phyloP scores from a whole-genome alignment of 106 monocot genomes.

The Apostasia shenzhenica region DNA sequence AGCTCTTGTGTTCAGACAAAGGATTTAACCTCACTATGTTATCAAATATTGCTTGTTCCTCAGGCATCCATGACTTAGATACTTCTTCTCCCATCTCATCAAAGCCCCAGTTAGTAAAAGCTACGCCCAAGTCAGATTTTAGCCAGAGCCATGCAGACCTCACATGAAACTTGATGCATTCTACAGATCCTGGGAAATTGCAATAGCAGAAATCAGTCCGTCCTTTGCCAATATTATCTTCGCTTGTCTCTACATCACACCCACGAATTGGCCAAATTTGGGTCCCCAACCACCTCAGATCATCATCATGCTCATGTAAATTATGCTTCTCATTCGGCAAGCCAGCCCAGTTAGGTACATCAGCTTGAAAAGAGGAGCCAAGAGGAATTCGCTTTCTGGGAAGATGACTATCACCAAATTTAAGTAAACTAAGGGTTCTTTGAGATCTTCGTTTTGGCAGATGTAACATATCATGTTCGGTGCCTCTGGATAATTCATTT shows the following conservation, averaged over 20 bases:
- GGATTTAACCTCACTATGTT: constrained; percentile 24
- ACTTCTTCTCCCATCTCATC: constrained; percentile 50
- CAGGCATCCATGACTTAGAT: constrained; percentile 22
- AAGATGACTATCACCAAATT: constrained; percentile 8
- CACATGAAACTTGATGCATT: constrained; percentile 40
- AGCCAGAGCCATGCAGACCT: constrained; percentile 18
- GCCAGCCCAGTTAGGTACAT: constrained; percentile 30
- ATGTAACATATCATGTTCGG: constrained; percentile 4
- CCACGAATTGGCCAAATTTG: constrained; percentile 25
- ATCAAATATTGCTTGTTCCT: constrained; percentile 25
- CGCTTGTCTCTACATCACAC: background rate
- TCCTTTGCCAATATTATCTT: constrained; percentile 25
- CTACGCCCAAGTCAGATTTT: constrained; percentile 20
- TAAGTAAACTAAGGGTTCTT: constrained; percentile 11
- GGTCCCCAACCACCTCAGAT: constrained; percentile 30
- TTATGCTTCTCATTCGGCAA: background rate
- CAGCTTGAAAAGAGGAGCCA: constrained; percentile 34
- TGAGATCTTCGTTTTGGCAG: constrained; percentile 25
- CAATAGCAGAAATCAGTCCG: constrained; percentile 20
- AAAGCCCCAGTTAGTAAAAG: constrained; percentile 31
- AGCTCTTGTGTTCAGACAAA: constrained; percentile 10
- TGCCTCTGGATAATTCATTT: background rate
- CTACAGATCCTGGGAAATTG: constrained; percentile 22
- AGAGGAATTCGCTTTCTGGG: constrained; percentile 26
- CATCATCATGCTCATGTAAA: background rate